Conservation (phyloP, 805 yeast genomes). For the Candida alai region DNA sequence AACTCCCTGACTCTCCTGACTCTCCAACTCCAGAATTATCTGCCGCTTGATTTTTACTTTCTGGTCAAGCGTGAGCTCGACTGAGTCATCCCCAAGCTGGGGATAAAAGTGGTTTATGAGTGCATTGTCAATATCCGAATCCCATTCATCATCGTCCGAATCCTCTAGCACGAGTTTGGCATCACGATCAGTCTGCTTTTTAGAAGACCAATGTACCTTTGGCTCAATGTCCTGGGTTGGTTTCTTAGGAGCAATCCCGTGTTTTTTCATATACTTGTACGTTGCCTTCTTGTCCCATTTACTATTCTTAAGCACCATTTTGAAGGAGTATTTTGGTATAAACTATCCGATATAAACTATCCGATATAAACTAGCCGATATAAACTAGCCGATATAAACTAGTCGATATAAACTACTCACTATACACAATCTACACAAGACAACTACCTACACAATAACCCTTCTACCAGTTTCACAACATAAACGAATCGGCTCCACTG, state of each 20-base stretch:
- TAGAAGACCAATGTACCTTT: constrained; percentile 30
- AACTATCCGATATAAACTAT: no score
- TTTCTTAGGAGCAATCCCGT: constrained; percentile 25
- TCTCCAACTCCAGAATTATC: constrained; percentile 24
- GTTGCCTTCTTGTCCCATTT: constrained; percentile 46
- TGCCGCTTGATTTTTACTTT: constrained; percentile 34
- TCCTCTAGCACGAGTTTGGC: constrained; percentile 21
- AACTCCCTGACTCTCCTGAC: constrained; percentile 13
- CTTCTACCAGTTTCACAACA: no score
- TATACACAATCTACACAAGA: no score
- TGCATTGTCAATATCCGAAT: constrained; percentile 38
- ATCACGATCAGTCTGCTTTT: constrained; percentile 14
- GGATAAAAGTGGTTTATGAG: constrained; percentile 40
- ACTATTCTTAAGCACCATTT: constrained; percentile 40
- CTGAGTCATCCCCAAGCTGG: constrained; percentile 25
- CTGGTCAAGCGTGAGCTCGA: constrained; percentile 29
- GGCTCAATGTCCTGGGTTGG: constrained; percentile 12
- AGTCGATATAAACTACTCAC: no score
- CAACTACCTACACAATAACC: no score
- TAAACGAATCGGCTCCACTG: no score
- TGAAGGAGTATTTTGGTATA: constrained; percentile 1
- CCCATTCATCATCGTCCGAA: constrained; percentile 37
- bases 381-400: no score
- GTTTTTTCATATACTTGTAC: constrained; percentile 35
- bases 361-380: no score